Base-by-base conservation (phyloP, 1,139 yeast genomes). In the Candida sp. region DNA sequence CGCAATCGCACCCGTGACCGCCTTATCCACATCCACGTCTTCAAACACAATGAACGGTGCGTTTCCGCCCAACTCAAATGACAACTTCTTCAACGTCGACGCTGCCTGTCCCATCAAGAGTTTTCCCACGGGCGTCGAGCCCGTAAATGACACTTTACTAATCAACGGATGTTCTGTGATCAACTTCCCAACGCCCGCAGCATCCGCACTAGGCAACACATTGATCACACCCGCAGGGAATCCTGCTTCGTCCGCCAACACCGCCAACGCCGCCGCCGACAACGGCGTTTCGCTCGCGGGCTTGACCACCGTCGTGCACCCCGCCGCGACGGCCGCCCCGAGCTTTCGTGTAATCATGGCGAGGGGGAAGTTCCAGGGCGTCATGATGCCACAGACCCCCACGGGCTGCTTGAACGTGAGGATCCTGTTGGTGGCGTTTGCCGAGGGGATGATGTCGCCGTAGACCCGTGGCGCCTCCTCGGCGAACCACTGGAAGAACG, bases 281-380 rank as follows among this genome's bases (percentile, higher is more conserved):
- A 88, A 75, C 22, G 98, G 98, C 7, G 98, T 93, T 65, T 90
- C 96, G 4, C 86, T 75, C 38, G 96, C 98, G 3, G 98, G 98
- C 70, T 92, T 93, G 54, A 93, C 78, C 9, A 93, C 93, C 3
- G 90, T 78, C 1, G 98, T 88, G 70, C 98, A 93, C 2, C 98
- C 98, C 7, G 96, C 93, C 17, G 98, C 97, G 23, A 91, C 63
- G 1, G 97, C 97, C 30, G 98, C 97, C 30, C 91, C 97, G 47
- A 89, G 80, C 68, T 93, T 93, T 60, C 98, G 80, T 2, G 97
- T 84, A 55, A 93, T 90, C 98, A 93, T 93, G 5, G 97, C 96
- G 48, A 88, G 78, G 17, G 98, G 98, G 73, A 93, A 93, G 69
- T 93, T 93, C 98, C 98, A 93, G 22, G 98, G 98, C 4, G 97